Percentiles rank a stretch among this genome's conserved stretches.
Conservation (phyloP, 139 green algal species). For the Deuterostichococcus epilithicus region DNA sequence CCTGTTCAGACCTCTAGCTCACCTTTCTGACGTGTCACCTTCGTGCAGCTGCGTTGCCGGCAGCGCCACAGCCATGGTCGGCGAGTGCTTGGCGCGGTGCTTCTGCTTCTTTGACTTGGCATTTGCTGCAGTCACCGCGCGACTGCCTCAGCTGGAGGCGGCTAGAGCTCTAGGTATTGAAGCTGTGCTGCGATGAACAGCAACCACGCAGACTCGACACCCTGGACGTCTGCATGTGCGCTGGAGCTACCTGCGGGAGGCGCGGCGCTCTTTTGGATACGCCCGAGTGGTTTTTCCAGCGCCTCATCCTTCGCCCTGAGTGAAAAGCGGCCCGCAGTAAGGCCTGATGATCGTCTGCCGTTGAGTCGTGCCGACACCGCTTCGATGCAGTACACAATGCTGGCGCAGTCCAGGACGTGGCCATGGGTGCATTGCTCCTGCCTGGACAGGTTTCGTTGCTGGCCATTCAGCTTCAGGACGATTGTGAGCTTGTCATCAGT, state of each 20-base stretch:
- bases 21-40: not conserved
- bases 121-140: too few species aligned
- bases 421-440: not conserved
- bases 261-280: conserved; percentile 50
- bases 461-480: not conserved
- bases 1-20: too few species aligned
- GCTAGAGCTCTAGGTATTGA: not conserved
- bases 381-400: too few species aligned
- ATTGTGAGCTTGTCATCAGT: not conserved
- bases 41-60: not conserved
- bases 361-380: too few species aligned
- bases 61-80: not conserved
- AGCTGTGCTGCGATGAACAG: not conserved
- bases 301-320: conserved; percentile 59
- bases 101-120: not conserved
- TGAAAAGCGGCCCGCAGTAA: too few species aligned
- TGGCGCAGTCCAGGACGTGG: too few species aligned
- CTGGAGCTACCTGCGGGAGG: conserved; percentile 30
- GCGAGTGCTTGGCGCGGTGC: conserved; percentile 12
- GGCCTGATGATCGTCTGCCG: too few species aligned
- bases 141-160: not conserved
- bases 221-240: not conserved
- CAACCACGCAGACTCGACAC: too few species aligned
- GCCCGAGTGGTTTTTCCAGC: conserved; percentile 57
- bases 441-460: not conserved